Percentiles rank a stretch among this genome's conserved stretches.
phyloP scores from a whole-genome alignment of 2,329 filamentous ascomycete species.

The Rhexocercosporidium sp. region DNA sequence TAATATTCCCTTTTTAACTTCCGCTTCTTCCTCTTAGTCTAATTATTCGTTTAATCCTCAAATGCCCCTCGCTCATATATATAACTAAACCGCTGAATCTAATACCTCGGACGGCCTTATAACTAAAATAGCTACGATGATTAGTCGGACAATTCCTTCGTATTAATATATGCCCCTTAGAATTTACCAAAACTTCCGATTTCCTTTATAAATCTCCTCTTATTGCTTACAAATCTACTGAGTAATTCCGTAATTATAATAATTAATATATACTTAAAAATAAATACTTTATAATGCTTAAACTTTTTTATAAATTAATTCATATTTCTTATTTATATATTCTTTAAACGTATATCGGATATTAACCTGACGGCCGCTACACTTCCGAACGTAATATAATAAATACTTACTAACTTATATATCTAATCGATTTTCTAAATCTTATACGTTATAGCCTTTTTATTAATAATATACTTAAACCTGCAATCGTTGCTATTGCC shows the following conservation, averaged over 20 bases:
- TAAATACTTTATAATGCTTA: neutral
- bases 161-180: neutral
- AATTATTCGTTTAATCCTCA: no score
- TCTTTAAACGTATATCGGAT: neutral
- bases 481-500: neutral
- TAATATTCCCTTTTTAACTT: no score
- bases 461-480: slow-evolving; percentile 7
- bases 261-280: neutral
- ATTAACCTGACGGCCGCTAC: neutral
- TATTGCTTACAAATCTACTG: neutral
- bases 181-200: neutral
- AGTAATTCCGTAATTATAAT: neutral
- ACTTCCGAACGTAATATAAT: neutral
- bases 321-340: neutral
- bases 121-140: no score
- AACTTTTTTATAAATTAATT: neutral
- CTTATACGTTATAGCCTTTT: slow-evolving; percentile 11
- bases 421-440: slow-evolving; percentile 15
- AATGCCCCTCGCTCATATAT: no score
- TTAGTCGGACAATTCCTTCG: neutral
- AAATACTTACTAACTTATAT: slow-evolving; percentile 7
- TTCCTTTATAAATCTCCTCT: neutral
- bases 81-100: no score
- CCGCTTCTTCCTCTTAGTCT: no score
- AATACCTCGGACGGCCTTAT: no score